Evolutionary conservation across 352 stramenopile species (phyloP).

Genomic region (Globisporangium polare): DNA sequence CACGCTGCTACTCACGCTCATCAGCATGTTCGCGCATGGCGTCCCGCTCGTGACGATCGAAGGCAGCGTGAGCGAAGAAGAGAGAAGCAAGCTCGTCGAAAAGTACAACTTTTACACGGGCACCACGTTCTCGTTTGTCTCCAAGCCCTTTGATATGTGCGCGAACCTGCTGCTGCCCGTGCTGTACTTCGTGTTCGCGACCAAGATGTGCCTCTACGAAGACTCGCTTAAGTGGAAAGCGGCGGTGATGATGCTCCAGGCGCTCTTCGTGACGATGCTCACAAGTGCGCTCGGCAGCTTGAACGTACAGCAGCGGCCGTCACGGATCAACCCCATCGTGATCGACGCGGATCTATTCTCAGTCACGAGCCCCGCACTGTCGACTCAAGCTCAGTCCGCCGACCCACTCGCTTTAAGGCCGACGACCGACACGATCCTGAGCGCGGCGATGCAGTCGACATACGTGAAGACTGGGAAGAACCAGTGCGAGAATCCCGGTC

Average conservation of each 20-base stretch:
- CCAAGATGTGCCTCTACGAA: slow-evolving; percentile 34
- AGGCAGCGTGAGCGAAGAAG: slow-evolving; percentile 11
- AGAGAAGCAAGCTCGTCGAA: slow-evolving; percentile 20
- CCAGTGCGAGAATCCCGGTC: slow-evolving; percentile 21
- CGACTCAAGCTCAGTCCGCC: not conserved
- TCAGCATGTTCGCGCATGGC: slow-evolving; percentile 24
- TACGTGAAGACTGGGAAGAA: slow-evolving; percentile 20
- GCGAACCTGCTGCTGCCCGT: slow-evolving; percentile 37
- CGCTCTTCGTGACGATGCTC: slow-evolving; percentile 25
- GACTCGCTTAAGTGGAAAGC: slow-evolving; percentile 35
- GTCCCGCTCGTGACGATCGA: slow-evolving; percentile 24
- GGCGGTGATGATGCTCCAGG: slow-evolving; percentile 23
- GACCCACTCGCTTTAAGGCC: slow-evolving; percentile 16
- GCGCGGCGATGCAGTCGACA: slow-evolving; percentile 25
- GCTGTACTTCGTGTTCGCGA: slow-evolving; percentile 33
- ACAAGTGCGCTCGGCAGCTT: slow-evolving; percentile 45
- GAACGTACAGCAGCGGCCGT: slow-evolving; percentile 33
- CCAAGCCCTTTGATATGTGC: slow-evolving; percentile 39
- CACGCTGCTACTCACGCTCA: slow-evolving; percentile 19
- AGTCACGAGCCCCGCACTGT: not conserved
- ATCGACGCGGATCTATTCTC: slow-evolving; percentile 28
- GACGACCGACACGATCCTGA: slow-evolving; percentile 31
- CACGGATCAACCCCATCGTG: slow-evolving; percentile 23
- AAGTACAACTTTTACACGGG: slow-evolving; percentile 56
- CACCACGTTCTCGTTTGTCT: slow-evolving; percentile 25